phyloP scores from a whole-genome alignment of 306 rosid genomes.

The Quillaja saponaria region DNA sequence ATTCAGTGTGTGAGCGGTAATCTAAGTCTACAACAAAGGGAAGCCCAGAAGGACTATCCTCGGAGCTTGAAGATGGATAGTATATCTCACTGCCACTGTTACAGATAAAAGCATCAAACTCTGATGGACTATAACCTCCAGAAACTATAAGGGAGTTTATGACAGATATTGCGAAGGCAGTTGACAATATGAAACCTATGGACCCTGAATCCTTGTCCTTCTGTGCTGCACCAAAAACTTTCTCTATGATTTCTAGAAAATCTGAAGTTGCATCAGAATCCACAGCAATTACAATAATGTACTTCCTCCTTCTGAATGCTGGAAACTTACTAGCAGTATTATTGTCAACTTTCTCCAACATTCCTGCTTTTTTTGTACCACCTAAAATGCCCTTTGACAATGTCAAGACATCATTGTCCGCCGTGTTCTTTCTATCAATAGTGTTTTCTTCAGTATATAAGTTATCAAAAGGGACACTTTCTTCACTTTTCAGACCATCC shows the following conservation, averaged over 20 bases:
- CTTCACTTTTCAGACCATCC: constrained; percentile 49
- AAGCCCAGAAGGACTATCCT: constrained; percentile 52
- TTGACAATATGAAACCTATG: constrained; percentile 46
- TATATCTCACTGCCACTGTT: constrained; percentile 58
- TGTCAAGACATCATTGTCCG: constrained; percentile 33
- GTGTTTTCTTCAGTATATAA: constrained; percentile 41
- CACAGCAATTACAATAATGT: constrained; percentile 41
- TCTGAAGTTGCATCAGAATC: constrained; percentile 42
- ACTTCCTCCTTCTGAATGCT: constrained; percentile 43
- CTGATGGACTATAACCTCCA: constrained; percentile 41
- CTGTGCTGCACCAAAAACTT: constrained; percentile 33
- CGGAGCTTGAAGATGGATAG: constrained; percentile 47
- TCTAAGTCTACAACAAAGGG: constrained; percentile 50
- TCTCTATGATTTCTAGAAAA: constrained; percentile 33
- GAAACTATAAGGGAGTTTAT: constrained; percentile 41
- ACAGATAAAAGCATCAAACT: constrained; percentile 53
- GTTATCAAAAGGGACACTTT: constrained; percentile 27
- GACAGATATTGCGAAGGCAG: constrained; percentile 41
- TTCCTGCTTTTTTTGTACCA: constrained; percentile 28
- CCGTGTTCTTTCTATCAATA: constrained; percentile 30
- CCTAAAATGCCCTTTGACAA: constrained; percentile 35
- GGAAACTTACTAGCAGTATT: constrained; percentile 32
- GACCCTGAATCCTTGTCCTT: constrained; percentile 44
- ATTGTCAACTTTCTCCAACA: constrained; percentile 33
- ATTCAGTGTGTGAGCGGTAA: constrained; percentile 52